A percentile compares a stretch with the other conserved stretches of the same genome.
Evolutionary conservation across 345 rosid genomes (phyloP).

Genomic region (Salix viminalis): DNA sequence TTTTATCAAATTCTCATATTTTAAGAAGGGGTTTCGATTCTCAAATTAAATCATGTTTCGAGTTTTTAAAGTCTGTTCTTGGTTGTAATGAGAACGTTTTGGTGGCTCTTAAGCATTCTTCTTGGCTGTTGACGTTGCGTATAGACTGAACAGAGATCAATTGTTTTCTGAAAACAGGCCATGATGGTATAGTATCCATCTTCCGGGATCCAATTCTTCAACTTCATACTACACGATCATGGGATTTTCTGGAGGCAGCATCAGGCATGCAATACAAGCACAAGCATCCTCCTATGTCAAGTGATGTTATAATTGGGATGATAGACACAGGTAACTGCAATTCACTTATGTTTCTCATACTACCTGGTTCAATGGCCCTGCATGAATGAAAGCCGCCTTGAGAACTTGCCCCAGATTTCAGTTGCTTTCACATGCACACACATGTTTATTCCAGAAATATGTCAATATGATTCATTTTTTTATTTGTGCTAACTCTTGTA

Average conservation of each 20-base stretch:
- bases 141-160: neutral
- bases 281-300: slow-evolving; percentile 18
- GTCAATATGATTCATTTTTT: too few relatives aligned
- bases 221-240: slow-evolving; percentile 82
- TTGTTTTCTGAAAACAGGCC: slow-evolving; percentile 31
- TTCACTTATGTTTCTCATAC: neutral
- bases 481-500: too few relatives aligned
- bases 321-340: slow-evolving; percentile 45
- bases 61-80: slow-evolving; percentile 8
- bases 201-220: slow-evolving; percentile 53
- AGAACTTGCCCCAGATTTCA: too few relatives aligned
- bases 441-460: too few relatives aligned
- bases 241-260: slow-evolving; percentile 60
- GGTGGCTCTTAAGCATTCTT: slow-evolving; percentile 9
- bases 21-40: slow-evolving; percentile 11
- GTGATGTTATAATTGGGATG: slow-evolving; percentile 57
- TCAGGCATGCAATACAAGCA: slow-evolving; percentile 14
- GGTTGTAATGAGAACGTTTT: slow-evolving; percentile 8
- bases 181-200: slow-evolving; percentile 55
- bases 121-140: slow-evolving; percentile 10
- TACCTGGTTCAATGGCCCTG: neutral
- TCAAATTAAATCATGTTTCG: slow-evolving; percentile 14
- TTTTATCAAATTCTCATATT: slow-evolving; percentile 11
- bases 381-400: too few relatives aligned
- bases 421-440: too few relatives aligned